These are phyloP conservation scores for Sugiyamaella chiloensis DNA, from an alignment of 805 yeast species.

Conservation along the genomic window DNA sequence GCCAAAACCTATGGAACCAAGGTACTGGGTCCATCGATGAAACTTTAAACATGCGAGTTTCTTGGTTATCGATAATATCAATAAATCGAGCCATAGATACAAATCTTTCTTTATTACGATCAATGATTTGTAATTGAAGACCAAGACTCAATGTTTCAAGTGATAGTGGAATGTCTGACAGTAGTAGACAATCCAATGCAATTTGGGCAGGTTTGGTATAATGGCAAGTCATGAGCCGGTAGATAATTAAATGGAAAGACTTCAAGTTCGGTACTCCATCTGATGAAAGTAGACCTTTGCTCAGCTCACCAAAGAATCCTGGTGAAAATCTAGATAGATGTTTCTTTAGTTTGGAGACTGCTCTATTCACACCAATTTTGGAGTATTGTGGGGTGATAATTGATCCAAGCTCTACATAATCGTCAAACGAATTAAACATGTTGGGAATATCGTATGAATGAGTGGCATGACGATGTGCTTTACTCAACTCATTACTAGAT, in stretches of 20 bases:
- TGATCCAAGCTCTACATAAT: slow-evolving; percentile 12
- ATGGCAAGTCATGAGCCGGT: slow-evolving; percentile 22
- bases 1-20: slow-evolving; percentile 4
- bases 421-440: neutral
- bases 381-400: slow-evolving; percentile 7
- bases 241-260: slow-evolving; percentile 26
- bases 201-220: slow-evolving; percentile 26
- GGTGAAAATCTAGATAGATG: slow-evolving; percentile 14
- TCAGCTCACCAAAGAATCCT: slow-evolving; percentile 21
- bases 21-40: neutral
- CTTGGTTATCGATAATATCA: neutral
- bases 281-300: slow-evolving; percentile 22
- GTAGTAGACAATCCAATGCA: slow-evolving; percentile 28
- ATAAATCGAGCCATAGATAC: neutral
- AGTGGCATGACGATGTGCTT: slow-evolving; percentile 11
- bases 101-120: neutral
- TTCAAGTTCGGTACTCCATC: slow-evolving; percentile 25
- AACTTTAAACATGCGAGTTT: neutral
- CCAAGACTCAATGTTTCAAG: slow-evolving; percentile 16
- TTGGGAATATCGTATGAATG: slow-evolving; percentile 6
- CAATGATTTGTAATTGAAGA: slow-evolving; percentile 3
- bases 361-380: neutral
- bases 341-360: slow-evolving; percentile 7
- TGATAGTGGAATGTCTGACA: slow-evolving; percentile 21
- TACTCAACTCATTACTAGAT: neutral